A percentile compares a stretch with the other conserved stretches of the same genome.
Evolutionary conservation across 2,329 filamentous ascomycete genomes (phyloP).

Genomic region (Aspergillus floridensis): DNA sequence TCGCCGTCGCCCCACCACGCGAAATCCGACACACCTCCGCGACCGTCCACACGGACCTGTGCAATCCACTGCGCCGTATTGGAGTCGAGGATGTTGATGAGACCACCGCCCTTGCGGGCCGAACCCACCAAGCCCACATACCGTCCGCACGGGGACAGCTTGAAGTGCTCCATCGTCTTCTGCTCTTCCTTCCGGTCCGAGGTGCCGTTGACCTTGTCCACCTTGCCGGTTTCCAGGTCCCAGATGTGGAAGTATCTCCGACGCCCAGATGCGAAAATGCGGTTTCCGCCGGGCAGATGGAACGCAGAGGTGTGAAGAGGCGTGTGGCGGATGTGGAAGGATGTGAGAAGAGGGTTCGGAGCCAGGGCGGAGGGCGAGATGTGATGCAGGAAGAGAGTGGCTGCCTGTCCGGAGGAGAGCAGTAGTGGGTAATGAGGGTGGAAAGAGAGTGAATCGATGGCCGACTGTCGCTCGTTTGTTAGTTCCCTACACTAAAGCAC

Average conservation of each 20-base stretch:
- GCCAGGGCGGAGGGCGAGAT: conserved; percentile 72
- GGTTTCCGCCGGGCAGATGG: conserved; percentile 66
- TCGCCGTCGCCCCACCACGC: conserved; percentile 86
- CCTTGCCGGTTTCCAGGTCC: conserved; percentile 76
- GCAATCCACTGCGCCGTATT: conserved; percentile 82
- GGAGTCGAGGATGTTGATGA: conserved; percentile 80
- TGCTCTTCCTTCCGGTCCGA: conserved; percentile 73
- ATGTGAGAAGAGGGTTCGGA: conserved; percentile 86
- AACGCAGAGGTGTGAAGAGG: conserved; percentile 85
- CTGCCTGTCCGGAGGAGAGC: conserved; percentile 81
- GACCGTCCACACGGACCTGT: conserved; percentile 76
- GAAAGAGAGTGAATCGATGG: conserved; percentile 81
- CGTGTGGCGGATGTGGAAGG: conserved; percentile 78
- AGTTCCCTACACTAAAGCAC: not conserved
- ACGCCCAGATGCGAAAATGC: conserved; percentile 84
- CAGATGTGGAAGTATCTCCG: conserved; percentile 92
- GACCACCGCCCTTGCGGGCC: conserved; percentile 78
- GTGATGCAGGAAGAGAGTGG: conserved; percentile 85
- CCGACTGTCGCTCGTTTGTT: conserved; percentile 47
- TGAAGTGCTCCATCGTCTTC: conserved; percentile 86
- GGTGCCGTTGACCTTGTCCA: conserved; percentile 77
- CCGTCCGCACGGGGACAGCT: conserved; percentile 77
- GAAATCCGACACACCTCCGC: conserved; percentile 83
- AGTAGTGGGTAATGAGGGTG: conserved; percentile 86
- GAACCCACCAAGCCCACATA: conserved; percentile 82